These are phyloP conservation scores for Agrocybe praecox DNA, from an alignment of 768 basidiomycete species.

Conservation along the genomic window DNA sequence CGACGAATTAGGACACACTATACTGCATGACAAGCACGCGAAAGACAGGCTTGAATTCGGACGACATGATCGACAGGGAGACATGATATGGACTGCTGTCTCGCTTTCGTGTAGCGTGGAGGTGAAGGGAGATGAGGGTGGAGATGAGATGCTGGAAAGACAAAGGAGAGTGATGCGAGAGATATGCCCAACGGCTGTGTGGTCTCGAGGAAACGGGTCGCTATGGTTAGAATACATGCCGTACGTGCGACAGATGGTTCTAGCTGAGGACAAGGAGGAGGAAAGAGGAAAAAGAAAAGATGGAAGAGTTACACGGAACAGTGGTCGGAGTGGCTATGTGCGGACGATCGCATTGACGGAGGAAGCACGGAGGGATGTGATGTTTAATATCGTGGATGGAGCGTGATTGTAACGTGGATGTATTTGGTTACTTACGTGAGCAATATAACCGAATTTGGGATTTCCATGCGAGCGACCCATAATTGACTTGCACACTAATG, in stretches of 20 bases:
- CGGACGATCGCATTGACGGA: slow-evolving; percentile 44
- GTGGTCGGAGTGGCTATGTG: slow-evolving; percentile 43
- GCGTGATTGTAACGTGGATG: slow-evolving; percentile 26
- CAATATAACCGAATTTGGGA: slow-evolving; percentile 44
- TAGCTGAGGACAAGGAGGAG: slow-evolving; percentile 61
- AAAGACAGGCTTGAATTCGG: slow-evolving; percentile 29
- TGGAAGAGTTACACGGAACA: slow-evolving; percentile 62
- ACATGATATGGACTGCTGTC: slow-evolving; percentile 50
- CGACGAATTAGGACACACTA: slow-evolving; percentile 58
- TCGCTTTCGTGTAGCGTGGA: slow-evolving; percentile 47
- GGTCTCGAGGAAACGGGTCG: slow-evolving; percentile 43
- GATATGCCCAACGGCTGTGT: slow-evolving; percentile 43
- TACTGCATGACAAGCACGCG: slow-evolving; percentile 36
- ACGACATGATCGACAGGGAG: slow-evolving; percentile 44
- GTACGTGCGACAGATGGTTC: slow-evolving; percentile 64
- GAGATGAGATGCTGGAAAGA: slow-evolving; percentile 10
- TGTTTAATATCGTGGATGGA: slow-evolving; percentile 22
- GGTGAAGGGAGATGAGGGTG: slow-evolving; percentile 11
- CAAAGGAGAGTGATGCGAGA: slow-evolving; percentile 41
- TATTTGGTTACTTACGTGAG: slow-evolving; percentile 31
- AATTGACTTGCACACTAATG: slow-evolving; percentile 21
- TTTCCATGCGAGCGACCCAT: slow-evolving; percentile 28
- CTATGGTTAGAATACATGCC: slow-evolving; percentile 74
- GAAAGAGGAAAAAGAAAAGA: slow-evolving; percentile 19
- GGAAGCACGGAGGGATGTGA: slow-evolving; percentile 33